Conservation (phyloP, 495 filamentous ascomycete genomes). For the Lepidopterella palustris region DNA sequence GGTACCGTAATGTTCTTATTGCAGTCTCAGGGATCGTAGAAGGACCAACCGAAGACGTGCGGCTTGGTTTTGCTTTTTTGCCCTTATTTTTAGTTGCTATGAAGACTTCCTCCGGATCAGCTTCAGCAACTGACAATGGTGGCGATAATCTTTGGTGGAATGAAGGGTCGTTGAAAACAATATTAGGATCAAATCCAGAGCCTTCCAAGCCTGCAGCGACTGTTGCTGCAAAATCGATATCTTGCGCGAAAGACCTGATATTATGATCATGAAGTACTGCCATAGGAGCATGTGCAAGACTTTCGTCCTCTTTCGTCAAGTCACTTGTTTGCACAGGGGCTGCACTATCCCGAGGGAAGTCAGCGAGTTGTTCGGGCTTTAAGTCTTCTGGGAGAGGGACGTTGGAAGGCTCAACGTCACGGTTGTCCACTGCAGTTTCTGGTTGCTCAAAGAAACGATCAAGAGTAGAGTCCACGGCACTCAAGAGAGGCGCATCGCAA, state of each 20-base stretch:
- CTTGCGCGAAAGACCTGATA: conserved; percentile 13
- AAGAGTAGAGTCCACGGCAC: background rate
- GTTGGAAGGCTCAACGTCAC: background rate
- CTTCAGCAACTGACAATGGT: conserved; percentile 8
- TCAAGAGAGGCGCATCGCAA: background rate
- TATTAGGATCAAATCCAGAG: conserved; percentile 24
- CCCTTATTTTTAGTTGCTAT: conserved; percentile 5
- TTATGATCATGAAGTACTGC: conserved; percentile 1
- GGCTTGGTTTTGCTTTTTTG: conserved; percentile 14
- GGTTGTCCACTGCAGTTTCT: background rate
- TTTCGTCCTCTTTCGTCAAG: background rate
- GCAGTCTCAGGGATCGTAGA: background rate
- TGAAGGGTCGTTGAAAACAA: conserved; percentile 19
- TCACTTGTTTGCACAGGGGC: background rate
- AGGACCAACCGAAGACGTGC: conserved; percentile 6
- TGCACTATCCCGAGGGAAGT: background rate
- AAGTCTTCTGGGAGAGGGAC: background rate
- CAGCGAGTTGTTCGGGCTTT: background rate
- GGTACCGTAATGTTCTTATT: background rate
- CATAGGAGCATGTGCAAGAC: background rate
- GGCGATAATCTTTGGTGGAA: conserved; percentile 19
- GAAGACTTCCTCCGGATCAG: conserved; percentile 22
- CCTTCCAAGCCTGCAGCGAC: conserved; percentile 21
- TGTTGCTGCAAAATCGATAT: conserved; percentile 25
- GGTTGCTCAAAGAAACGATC: background rate